Percentiles rank a stretch among this genome's conserved stretches.
Conservation (phyloP, 306 rosid genomes). For the Rubus parviflorus region DNA sequence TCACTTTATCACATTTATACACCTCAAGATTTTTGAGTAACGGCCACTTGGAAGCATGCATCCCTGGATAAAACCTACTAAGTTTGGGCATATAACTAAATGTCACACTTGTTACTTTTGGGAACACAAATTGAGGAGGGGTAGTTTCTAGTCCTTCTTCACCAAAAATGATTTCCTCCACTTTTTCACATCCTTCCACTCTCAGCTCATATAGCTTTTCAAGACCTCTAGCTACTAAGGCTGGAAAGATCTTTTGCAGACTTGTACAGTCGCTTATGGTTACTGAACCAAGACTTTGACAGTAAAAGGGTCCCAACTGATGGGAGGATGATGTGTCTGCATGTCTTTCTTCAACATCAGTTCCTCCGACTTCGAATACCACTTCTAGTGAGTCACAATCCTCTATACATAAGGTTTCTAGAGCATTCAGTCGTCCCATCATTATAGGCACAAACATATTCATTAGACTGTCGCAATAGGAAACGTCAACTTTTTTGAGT, state of each 20-base stretch:
- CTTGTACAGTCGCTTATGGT: fast-evolving
- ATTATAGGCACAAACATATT: not conserved
- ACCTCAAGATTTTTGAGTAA: not conserved
- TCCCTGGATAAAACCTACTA: not conserved
- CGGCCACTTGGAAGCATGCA: not conserved
- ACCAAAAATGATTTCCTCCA: not conserved
- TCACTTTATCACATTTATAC: not conserved
- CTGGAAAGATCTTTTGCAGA: not conserved
- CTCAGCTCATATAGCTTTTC: not conserved
- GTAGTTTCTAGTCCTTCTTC: not conserved
- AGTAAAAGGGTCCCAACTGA: not conserved
- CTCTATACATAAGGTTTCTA: not conserved
- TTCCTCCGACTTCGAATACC: not conserved
- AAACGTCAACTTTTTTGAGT: not conserved
- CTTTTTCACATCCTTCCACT: fast-evolving
- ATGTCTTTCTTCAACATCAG: no score
- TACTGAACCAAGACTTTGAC: not conserved
- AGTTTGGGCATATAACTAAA: fast-evolving
- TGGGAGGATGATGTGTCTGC: not conserved
- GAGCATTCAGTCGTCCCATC: not conserved
- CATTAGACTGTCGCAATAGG: not conserved
- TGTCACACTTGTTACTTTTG: not conserved
- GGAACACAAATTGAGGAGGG: not conserved
- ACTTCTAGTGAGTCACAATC: no score
- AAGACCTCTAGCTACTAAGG: not conserved